phyloP scores from a whole-genome alignment of 2,329 filamentous ascomycete genomes.

The Ceratocystis cubensis region DNA sequence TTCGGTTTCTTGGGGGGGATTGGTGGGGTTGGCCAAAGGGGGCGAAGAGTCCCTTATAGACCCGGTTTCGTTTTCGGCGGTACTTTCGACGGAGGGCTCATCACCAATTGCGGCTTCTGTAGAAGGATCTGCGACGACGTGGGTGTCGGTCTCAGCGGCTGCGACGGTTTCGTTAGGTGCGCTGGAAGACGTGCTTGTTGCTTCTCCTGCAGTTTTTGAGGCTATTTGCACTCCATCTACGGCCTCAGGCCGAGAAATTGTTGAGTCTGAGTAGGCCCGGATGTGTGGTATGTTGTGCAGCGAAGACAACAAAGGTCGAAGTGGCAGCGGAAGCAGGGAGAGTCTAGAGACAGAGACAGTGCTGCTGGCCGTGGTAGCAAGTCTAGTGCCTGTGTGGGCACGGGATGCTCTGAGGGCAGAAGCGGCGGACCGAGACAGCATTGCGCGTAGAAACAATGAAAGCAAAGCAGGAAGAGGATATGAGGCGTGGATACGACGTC shows the following conservation, averaged over 20 bases:
- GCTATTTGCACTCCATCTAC: neutral
- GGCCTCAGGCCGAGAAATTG: neutral
- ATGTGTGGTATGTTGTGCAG: neutral
- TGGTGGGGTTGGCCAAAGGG: neutral
- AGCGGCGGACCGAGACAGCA: conserved; percentile 5
- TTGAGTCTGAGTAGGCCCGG: neutral
- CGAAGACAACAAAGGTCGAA: neutral
- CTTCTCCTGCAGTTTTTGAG: neutral
- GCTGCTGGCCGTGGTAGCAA: neutral
- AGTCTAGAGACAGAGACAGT: neutral
- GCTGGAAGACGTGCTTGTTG: too few relatives aligned
- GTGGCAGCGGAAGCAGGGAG: neutral
- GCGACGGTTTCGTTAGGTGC: neutral
- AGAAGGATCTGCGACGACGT: neutral
- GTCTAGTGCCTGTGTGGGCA: neutral
- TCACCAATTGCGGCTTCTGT: neutral
- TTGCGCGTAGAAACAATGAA: neutral
- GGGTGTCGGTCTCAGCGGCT: neutral
- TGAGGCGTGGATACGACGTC: neutral
- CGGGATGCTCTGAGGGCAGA: neutral
- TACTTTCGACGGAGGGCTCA: neutral
- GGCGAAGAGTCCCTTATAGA: too few relatives aligned
- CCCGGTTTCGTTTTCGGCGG: neutral
- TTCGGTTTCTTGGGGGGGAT: conserved; percentile 8
- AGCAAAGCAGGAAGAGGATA: too few relatives aligned